Evolutionary conservation across 2,329 filamentous ascomycete genomes (phyloP).

Genomic region (Colletotrichum sidae): DNA sequence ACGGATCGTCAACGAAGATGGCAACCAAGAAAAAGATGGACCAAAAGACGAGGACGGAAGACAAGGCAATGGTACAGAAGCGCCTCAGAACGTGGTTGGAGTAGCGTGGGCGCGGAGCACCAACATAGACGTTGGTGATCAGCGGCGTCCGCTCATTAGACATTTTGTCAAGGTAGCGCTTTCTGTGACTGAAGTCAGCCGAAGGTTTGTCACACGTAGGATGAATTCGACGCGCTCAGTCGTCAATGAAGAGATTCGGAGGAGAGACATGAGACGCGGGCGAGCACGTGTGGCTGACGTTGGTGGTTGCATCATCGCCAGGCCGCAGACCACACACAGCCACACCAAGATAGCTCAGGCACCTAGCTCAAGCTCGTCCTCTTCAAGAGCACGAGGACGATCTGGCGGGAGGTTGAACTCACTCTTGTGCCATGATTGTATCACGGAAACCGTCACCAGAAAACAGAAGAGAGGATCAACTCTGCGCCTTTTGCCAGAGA

Average conservation of each 20-base stretch:
- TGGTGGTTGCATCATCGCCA: conserved; percentile 32
- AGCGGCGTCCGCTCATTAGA: conserved; percentile 73
- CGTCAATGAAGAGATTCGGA: conserved; percentile 5
- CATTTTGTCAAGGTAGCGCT: conserved; percentile 47
- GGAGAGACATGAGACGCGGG: conserved; percentile 22
- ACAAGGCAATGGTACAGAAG: conserved; percentile 72
- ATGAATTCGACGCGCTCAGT: not conserved
- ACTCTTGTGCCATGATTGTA: conserved; percentile 33
- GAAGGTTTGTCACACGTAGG: not conserved
- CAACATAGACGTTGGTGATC: conserved; percentile 71
- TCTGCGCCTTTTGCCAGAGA: conserved; percentile 26
- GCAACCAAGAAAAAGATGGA: conserved; percentile 62
- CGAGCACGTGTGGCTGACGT: conserved; percentile 32
- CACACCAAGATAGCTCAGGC: conserved; percentile 25
- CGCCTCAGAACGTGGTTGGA: conserved; percentile 71
- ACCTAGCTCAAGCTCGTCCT: conserved; percentile 2
- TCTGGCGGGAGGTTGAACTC: conserved; percentile 5
- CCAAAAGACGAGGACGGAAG: conserved; percentile 64
- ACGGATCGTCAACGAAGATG: conserved; percentile 51
- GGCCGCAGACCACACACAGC: conserved; percentile 32
- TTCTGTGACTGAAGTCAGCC: conserved; percentile 25
- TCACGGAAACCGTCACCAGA: conserved; percentile 3
- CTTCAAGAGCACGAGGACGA: conserved; percentile 9
- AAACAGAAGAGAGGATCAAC: not conserved
- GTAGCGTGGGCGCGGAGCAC: conserved; percentile 65